Percentiles rank a stretch among this genome's conserved stretches.
Conservation (phyloP, 306 rosid genomes). For the Rubus idaeus region DNA sequence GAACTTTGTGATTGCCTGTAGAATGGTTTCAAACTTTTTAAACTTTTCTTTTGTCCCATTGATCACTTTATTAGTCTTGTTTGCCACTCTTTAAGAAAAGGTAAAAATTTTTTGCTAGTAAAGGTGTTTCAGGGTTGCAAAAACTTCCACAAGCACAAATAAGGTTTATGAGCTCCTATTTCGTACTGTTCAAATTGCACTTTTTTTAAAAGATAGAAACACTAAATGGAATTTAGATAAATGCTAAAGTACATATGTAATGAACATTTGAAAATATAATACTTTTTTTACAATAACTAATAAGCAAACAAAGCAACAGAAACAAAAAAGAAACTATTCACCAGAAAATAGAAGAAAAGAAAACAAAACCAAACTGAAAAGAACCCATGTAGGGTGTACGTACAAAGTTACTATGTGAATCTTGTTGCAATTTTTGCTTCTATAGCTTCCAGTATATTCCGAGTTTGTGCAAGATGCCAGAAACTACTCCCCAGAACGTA, state of each 20-base stretch:
- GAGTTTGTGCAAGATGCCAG: constrained; percentile 80
- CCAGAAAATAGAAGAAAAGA: not conserved
- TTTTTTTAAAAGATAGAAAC: not conserved
- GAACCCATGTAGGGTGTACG: not conserved
- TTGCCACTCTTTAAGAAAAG: not conserved
- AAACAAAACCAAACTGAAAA: not conserved
- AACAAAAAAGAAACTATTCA: not conserved
- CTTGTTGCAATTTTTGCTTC: not conserved
- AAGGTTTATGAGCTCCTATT: not conserved
- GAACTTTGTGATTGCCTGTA: not conserved
- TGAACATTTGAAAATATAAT: not conserved
- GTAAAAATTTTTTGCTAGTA: not conserved
- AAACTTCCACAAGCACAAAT: not conserved
- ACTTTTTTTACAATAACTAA: not conserved
- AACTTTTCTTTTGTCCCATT: not conserved
- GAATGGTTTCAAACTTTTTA: not conserved
- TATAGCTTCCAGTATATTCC: constrained; percentile 73
- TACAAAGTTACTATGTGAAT: not conserved
- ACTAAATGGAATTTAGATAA: not conserved
- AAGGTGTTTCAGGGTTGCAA: not conserved
- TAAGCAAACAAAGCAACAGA: not conserved
- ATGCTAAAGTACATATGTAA: not conserved
- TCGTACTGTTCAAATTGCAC: not conserved
- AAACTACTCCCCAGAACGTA: constrained; percentile 71
- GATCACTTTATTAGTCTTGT: not conserved